Base-by-base conservation (phyloP, 306 rosid species). In the Delonix regia region DNA sequence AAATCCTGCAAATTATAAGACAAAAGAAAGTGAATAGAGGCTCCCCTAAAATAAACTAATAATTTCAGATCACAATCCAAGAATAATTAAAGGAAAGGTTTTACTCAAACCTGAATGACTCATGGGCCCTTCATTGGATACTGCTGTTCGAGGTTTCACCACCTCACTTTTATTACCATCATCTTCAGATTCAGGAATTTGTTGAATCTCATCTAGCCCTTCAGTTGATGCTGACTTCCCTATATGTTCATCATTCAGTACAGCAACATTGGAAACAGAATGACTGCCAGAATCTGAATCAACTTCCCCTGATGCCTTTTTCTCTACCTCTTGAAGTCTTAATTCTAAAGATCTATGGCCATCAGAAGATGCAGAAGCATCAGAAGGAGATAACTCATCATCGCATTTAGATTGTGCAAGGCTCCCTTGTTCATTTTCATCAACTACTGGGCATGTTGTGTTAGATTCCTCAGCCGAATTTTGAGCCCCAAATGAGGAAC, bases 1-100 rank as follows among this genome's bases (percentile, higher is more conserved):
- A 64, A 90, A 85, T 73, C 90, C 99, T 96, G 86, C 65, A 85
- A 76, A 81, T 73, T 14, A 69, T 63, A 55, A 83, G 66, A 61
- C 41, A 21, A 77, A 75, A 41, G 7, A 62, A 76, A 78, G 73
- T 66, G 51, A 73, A 76, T 70, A 71, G 74, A 74, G 36, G 76
- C 41, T 76, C 30, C 51, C 39, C 28, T 60, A 52, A 61, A 69
- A 77, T 73, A 36, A 69, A 68, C 69, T 22, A 21, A 57, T 70
- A 68, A 76, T 73, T 74, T 15, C 48, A 72, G 47, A 9, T 63
- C 47, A 63, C 16, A 80, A 59, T 76, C 74, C 59, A 66, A 82
- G 42, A 71, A 65, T 36, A 75, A 73, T 77, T 27, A 49, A 60
- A 33, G 53, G 77, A 73, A 52, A 59, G 38, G 47, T 73, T 86